Evolutionary conservation across 805 yeast genomes (phyloP).

Genomic region (Metschnikowia rubicola): DNA sequence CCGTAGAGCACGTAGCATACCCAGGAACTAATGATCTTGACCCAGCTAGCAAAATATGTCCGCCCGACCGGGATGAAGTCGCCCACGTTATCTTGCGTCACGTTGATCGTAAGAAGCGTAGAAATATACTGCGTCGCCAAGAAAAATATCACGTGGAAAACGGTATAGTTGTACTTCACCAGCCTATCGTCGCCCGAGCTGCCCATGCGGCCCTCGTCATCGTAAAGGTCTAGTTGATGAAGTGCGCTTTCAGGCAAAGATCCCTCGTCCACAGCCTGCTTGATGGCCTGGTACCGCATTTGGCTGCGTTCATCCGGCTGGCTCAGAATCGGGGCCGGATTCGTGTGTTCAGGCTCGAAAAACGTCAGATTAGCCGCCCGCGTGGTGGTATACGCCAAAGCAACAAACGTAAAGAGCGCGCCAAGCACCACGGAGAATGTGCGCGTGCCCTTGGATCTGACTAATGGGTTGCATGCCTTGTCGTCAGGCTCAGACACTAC

Average conservation of each 20-base stretch:
- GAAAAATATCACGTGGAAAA: conserved; percentile 89
- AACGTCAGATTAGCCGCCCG: conserved; percentile 78
- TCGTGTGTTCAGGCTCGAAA: conserved; percentile 33
- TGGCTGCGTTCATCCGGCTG: conserved; percentile 51
- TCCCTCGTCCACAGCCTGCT: conserved; percentile 95
- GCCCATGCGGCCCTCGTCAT: conserved; percentile 31
- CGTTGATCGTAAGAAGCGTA: conserved; percentile 86
- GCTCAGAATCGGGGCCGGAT: conserved; percentile 42
- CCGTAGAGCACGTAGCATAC: conserved; percentile 79
- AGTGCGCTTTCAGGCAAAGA: conserved; percentile 91
- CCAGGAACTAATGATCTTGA: conserved; percentile 90
- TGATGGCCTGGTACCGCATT: conserved; percentile 81
- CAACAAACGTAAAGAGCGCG: conserved; percentile 88
- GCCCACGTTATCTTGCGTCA: conserved; percentile 75
- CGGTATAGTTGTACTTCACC: conserved; percentile 78
- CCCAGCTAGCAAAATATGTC: conserved; percentile 93
- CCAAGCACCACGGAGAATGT: conserved; percentile 85
- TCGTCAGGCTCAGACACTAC: conserved; percentile 97
- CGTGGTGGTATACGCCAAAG: conserved; percentile 95
- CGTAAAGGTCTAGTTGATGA: conserved; percentile 61
- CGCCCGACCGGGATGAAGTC: conserved; percentile 96
- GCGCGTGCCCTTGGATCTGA: conserved; percentile 85
- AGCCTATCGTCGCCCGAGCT: conserved; percentile 57
- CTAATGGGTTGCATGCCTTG: conserved; percentile 83
- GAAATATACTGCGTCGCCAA: conserved; percentile 97